Percentiles rank a stretch among this genome's conserved stretches.
These are phyloP conservation scores for Croton laevigatus DNA, from an alignment of 441 rosid species.

Conservation along the genomic window DNA sequence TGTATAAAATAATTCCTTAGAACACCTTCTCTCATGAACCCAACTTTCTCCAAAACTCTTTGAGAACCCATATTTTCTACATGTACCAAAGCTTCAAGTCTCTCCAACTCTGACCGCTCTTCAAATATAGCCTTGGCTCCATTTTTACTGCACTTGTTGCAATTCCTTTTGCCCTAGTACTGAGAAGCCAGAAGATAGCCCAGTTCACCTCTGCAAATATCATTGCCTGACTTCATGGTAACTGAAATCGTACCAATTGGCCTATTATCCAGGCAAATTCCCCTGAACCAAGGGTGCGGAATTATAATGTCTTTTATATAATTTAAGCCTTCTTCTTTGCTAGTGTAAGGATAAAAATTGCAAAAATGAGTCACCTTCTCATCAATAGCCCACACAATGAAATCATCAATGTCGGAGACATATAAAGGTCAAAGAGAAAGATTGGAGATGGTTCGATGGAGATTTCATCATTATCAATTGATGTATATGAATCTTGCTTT, in stretches of 20 bases:
- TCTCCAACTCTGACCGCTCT: conserved; percentile 55
- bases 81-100: conserved; percentile 69
- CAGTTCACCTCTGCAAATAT: conserved; percentile 49
- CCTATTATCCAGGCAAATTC: conserved; percentile 55
- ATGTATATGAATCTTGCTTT: conserved; percentile 8
- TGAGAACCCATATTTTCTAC: conserved; percentile 57
- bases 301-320: conserved; percentile 28
- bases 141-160: conserved; percentile 50
- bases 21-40: conserved; percentile 61
- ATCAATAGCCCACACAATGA: conserved; percentile 75
- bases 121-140: conserved; percentile 36
- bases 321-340: conserved; percentile 46
- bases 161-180: conserved; percentile 68
- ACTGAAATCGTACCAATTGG: conserved; percentile 55
- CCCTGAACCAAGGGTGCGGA: conserved; percentile 60
- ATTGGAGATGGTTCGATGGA: conserved; percentile 12
- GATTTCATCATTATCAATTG: conserved; percentile 2
- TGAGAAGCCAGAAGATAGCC: conserved; percentile 49
- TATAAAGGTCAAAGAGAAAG: conserved; percentile 48
- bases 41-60: conserved; percentile 63
- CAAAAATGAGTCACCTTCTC: conserved; percentile 44
- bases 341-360: conserved; percentile 53
- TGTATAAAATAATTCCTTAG: conserved; percentile 38
- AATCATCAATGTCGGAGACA: conserved; percentile 54
- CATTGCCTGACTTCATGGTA: conserved; percentile 32